These are phyloP conservation scores for Botryosphaeria dothidea DNA, from an alignment of 2,329 filamentous ascomycete species.

Conservation along the genomic window DNA sequence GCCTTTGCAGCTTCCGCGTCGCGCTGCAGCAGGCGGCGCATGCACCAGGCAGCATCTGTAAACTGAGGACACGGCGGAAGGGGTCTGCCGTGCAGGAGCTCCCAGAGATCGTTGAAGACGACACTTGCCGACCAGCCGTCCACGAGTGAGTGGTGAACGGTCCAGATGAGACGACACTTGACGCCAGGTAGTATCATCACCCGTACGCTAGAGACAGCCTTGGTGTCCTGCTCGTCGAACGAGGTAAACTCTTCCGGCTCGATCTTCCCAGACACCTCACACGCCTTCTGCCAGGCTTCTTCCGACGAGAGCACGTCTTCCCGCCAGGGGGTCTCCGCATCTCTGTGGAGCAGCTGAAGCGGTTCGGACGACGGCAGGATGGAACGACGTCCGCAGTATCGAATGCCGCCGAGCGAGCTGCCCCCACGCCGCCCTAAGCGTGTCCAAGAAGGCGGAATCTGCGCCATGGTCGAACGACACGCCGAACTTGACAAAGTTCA, in stretches of 20 bases:
- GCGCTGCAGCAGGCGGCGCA: neutral
- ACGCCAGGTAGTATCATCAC: neutral
- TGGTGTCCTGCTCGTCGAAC: neutral
- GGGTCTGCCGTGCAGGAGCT: neutral
- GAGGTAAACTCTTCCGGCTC: neutral
- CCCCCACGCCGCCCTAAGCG: neutral
- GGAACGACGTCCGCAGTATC: conserved; percentile 1
- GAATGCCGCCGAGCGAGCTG: neutral
- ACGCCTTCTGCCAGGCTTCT: neutral
- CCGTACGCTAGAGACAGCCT: neutral
- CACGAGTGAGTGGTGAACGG: neutral
- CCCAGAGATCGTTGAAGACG: conserved; percentile 8
- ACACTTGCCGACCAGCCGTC: conserved; percentile 9
- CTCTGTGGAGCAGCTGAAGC: neutral
- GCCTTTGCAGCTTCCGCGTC: neutral
- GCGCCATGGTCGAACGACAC: neutral
- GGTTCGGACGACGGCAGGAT: neutral
- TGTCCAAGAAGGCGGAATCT: neutral
- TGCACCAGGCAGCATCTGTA: neutral
- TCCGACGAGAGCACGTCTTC: neutral
- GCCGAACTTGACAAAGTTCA: conserved; percentile 6
- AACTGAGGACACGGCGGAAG: neutral
- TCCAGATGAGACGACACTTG: neutral
- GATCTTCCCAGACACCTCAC: neutral
- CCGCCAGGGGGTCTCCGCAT: neutral